Evolutionary conservation across 2,329 filamentous ascomycete genomes (phyloP), one percentile per base, ranked within the genome.

Genomic region (Dactylellina sp.): DNA sequence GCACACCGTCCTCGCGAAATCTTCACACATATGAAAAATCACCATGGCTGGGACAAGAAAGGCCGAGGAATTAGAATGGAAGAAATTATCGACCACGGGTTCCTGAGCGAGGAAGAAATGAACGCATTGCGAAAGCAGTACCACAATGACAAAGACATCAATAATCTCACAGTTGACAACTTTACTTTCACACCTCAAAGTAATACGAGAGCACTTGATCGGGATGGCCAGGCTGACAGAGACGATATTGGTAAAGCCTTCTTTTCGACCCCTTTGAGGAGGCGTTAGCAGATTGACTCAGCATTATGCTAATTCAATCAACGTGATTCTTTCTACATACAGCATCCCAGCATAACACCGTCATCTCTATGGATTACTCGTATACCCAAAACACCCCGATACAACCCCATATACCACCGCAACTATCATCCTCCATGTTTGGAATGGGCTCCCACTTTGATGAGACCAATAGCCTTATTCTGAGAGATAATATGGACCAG

Each of bases 401-500:
- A 46, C 70, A 66, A 22, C 35, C 55, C 6, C 70, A 66, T 16
- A 16, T 66, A 14, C 47, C 20, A 12, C 49, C 39, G 16, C 61
- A 64, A 50, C 28, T 74, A 12, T 66, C 70, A 7, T 74, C 70
- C 14, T 74, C 70, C 25, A 66, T 74, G 61, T 74, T 74, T 42
- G 70, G 53, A 12, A 50, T 62, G 22, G 61, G 62, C n/a, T 74
- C 70, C 9, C 42, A 64, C 7, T 65, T 44, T 20, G 70, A 66
- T n/a, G 70, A 74, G 16, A 57, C 61, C 5, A 62, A 62, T 14
- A 74, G 70, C 35, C 12, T 66, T 7, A 49, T 65, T 2, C 25
- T 74, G 24, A 50, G 68, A 35, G 68, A 65, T 24, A 55, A 40
- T 5, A 37, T 65, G 28, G 70, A 74, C 18, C 70, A 74, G n/a